Evolutionary conservation across 768 basidiomycete genomes (phyloP), one percentile per base, ranked within the genome.

Genomic region (Fibroporia radiculosa): DNA sequence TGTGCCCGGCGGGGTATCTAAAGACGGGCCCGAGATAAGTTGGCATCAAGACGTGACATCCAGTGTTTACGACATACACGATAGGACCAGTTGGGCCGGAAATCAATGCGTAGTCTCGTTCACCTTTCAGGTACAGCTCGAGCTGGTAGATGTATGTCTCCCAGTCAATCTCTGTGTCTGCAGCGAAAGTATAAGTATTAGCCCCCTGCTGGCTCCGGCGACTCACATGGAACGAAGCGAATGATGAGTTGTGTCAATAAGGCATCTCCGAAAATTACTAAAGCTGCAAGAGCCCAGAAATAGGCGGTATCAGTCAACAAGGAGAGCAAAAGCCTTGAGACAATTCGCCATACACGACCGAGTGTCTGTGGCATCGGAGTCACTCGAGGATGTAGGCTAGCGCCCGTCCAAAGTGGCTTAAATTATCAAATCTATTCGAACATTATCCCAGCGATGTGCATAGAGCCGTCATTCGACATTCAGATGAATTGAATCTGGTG

Each of bases 121-220:
- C 84, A 26, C 93, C 93, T 44, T 78, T 75, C 37, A 87, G 55
- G 65, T 88, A 92, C 32, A 84, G 60, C 45, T 82, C 73, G 1
- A 87, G 75, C 42, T 98, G 96, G 42, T 83, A 68, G 80, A 97
- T 91, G 60, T 99, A 99, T 0, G 96, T 97, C 57, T 83, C 76
- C 82, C 90, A 98, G 66, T 99, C 96, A 56, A 99, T 99, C 66
- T 99, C 93, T 10, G 96, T 98, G 67, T 93, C 95, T 97, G 68
- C 40, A 33, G 32, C 31, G 34, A 50, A 39, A 49, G 59, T n/a
- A 29, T 16, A n/a, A n/a, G 20, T 20, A 11, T 59, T 45, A 56
- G 39, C 19, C 25, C 42, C 38, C 19, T 5, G 29, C 28, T 49
- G 24, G 27, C 22, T 14, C 19, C 24, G 18, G 6, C 6, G n/a